phyloP scores from a whole-genome alignment of 2,329 filamentous ascomycete genomes.

The Fonsecaea pedrosoi region DNA sequence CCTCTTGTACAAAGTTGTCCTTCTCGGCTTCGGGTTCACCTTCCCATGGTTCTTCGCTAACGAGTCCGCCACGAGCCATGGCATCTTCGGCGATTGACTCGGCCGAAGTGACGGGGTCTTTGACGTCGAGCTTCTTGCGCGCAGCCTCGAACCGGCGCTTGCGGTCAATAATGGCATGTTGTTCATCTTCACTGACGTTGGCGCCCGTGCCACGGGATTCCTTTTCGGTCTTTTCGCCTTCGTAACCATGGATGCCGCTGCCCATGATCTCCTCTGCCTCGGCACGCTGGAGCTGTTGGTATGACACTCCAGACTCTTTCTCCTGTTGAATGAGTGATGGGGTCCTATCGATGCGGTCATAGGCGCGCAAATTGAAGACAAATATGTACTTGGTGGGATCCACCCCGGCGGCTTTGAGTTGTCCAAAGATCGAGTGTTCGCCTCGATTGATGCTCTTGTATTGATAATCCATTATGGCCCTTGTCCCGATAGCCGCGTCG shows the following conservation, averaged over 20 bases:
- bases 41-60: slow-evolving; percentile 77
- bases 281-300: slow-evolving; percentile 84
- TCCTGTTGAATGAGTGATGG: slow-evolving; percentile 75
- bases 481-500: slow-evolving; percentile 80
- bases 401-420: slow-evolving; percentile 59
- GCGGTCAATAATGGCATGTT: slow-evolving; percentile 54
- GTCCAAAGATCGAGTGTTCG: slow-evolving; percentile 86
- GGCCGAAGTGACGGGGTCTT: slow-evolving; percentile 54
- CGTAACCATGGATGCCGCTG: slow-evolving; percentile 69
- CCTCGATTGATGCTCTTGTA: slow-evolving; percentile 95
- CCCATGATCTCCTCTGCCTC: slow-evolving; percentile 89
- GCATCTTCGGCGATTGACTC: slow-evolving; percentile 77
- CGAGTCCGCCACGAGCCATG: slow-evolving; percentile 72
- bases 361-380: slow-evolving; percentile 91
- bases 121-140: slow-evolving; percentile 50
- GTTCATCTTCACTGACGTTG: slow-evolving; percentile 45
- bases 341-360: slow-evolving; percentile 89
- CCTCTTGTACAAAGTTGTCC: slow-evolving; percentile 82
- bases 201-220: slow-evolving; percentile 30
- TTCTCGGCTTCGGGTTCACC: slow-evolving; percentile 77
- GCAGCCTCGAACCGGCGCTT: slow-evolving; percentile 55
- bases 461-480: slow-evolving; percentile 98
- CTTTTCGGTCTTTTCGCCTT: slow-evolving; percentile 47
- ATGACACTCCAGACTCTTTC: slow-evolving; percentile 79
- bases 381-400: slow-evolving; percentile 73